Base-by-base conservation (phyloP, 495 filamentous ascomycete species). In the Podospora pseudocomata region DNA sequence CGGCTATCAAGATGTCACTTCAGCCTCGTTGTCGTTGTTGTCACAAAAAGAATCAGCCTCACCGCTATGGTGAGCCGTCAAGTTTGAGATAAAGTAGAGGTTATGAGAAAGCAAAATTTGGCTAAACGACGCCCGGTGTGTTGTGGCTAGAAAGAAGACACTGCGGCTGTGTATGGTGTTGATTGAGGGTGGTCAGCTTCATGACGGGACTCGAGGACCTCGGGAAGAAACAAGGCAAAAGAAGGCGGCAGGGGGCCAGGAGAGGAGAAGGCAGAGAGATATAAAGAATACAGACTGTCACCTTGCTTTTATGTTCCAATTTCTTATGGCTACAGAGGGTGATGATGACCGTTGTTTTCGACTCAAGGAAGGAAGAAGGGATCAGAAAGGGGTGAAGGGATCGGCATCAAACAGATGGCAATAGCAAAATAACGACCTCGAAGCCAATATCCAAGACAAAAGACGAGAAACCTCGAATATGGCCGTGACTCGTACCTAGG, bases 131-230 rank as follows among this genome's bases (percentile, higher is more conserved):
- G 5, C 19, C 28, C 32, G 54, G 59, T 30, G 57, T 13, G 27
- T 32, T n/a, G 4, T 54, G 65, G 23, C 26, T 60, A 49, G 39
- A 49, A 49, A 49, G 34, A 49, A 49, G 64, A 69, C 34, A 59
- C 23, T 11, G 15, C 67, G 67, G 67, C 26, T 69, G 55, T 68
- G 67, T 69, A 58, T 69, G 32, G 67, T 56, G 44, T 69, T 66
- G 67, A 69, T 65, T 54, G 39, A 49, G 39, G 13, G 39, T 49
- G 39, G 39, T 49, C 39, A 49, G 39, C 39, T 49, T 49, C 39
- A 3, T 49, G 39, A 49, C 13, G 23, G 23, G 23, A 1, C 23
- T 23, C 23, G 23, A 23, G 23, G 23, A 23, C 13, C 15, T 49
- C 6, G 9, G 15, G 6, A 16, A 11, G 39, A 49, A 9, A 49